These are phyloP conservation scores for Cardamine chenopodiifolia DNA, from an alignment of 345 rosid species.

Conservation along the genomic window DNA sequence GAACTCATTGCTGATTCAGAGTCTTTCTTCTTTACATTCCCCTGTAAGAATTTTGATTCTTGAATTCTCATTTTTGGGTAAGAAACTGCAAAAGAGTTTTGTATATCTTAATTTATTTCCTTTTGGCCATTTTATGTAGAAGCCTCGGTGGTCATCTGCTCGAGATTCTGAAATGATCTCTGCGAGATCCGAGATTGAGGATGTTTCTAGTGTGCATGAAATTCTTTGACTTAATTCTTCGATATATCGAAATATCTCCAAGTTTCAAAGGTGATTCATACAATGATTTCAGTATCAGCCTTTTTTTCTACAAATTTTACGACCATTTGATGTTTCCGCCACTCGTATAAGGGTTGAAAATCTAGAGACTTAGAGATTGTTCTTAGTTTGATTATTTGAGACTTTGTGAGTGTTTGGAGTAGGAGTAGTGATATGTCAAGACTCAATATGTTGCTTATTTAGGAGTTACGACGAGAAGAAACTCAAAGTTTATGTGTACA, in stretches of 20 bases:
- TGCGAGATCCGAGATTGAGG: conserved; percentile 59
- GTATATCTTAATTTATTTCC: not conserved
- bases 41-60: conserved; percentile 49
- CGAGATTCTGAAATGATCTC: conserved; percentile 64
- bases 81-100: conserved; percentile 11
- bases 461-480: conserved; percentile 85
- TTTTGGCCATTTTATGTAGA: conserved; percentile 46
- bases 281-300: not conserved
- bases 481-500: conserved; percentile 76
- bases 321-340: not conserved
- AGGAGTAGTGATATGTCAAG: conserved; percentile 15
- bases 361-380: not conserved
- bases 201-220: conserved; percentile 49
- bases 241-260: conserved; percentile 68
- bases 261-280: conserved; percentile 57
- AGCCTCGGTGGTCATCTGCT: conserved; percentile 54
- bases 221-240: conserved; percentile 51
- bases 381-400: conserved; percentile 12
- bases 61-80: conserved; percentile 17
- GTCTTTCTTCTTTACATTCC: conserved; percentile 47
- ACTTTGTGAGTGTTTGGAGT: conserved; percentile 16
- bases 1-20: conserved; percentile 54
- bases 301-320: not conserved
- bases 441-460: conserved; percentile 6
- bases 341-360: not conserved